Evolutionary conservation across 1,284 basidiomycete genomes (phyloP), one percentile per base, ranked within the genome.

Genomic region (Leccinum huronense): DNA sequence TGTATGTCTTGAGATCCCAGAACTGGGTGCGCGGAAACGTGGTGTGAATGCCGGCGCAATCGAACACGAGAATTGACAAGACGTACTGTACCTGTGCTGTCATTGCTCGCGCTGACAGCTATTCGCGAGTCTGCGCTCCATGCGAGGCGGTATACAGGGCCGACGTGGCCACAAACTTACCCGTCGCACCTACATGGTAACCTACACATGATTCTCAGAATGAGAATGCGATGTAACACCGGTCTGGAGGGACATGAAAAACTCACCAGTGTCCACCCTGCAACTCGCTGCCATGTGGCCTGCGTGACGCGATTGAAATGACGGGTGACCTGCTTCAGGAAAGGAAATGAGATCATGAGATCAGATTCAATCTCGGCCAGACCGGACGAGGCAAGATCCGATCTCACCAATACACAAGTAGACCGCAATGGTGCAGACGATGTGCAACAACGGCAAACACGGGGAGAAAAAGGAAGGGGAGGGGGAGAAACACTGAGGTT

Each of bases 51-150:
- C 19, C 54, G 56, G 57, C 61, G 10, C 7, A 54, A 45, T 63
- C n/a, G 7, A 16, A 10, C 5, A 27, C 9, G 27, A 6, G 11
- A 30, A 27, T 54, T 14, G 14, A 27, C 10, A 42, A 14, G 61
- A 73, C 86, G 57, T 57, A 93, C 94, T 83, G 98, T 99, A 63
- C 99, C 79, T 1, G 97, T 99, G 61, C 90, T 92, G 77, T 98
- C 97, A 75, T 98, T 98, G 75, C 92, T 95, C 2, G 96, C 97
- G 67, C 92, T 95, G 59, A 98, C 90, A 33, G 98, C 81, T 82
- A 97, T 83, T 63, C 97, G 80, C 54, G 93, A 93, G 79, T 99
- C 97, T 30, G 94, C 91, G 67, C 93, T 95, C 97, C 97, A 99
- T 2, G 95, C 90, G 19, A 99, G 80, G 33, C 97, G 83, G 76